Base-by-base conservation (phyloP, 768 basidiomycete species). In the Tephrocybe sp. region DNA sequence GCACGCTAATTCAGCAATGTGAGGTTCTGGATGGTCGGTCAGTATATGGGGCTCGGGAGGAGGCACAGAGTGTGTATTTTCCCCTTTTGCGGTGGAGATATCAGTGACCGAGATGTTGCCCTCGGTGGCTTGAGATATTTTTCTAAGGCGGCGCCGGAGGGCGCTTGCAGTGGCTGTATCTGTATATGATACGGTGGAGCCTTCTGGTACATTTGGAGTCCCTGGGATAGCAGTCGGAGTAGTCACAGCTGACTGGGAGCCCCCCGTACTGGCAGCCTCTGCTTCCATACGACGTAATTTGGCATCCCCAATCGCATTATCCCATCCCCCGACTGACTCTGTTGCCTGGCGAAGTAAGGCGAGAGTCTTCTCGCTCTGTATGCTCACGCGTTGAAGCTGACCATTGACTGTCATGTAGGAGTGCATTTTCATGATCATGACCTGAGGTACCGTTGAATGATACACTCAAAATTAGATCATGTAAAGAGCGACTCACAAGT, bases 391-490 rank as follows among this genome's bases (percentile, higher is more conserved):
- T 51, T 87, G 80, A 18, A 97, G 81, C 57, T 90, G 83, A 4
- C 95, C 92, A 61, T 97, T 97, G 36, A 87, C 79, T 18, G 85
- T 78, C 65, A 89, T 80, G 68, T 97, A 99, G 4, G 93, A 97
- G 66, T 99, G 94, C 76, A 95, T 86, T 69, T 97, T 91, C 91
- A 94, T 94, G 58, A 93, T 79, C 84, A 94, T 85, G 51, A 86
- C 80, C 81, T 85, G 43, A 13, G 10, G 5, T 22, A 33, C 2
- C 7, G 23, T 40, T 55, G 9, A 15, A 34, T n/a, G n/a, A n/a
- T n/a, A n/a, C n/a, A n/a, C n/a, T n/a, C n/a, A n/a, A n/a, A n/a
- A n/a, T n/a, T n/a, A n/a, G 7, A 16, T 41, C 40, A 34, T 25
- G 12, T 25, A 27, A 27, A 19, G 12, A 42, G 27, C 27, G 15